A percentile compares a stretch with the other conserved stretches of the same genome.
Evolutionary conservation across 1,284 basidiomycete species (phyloP).

Genomic region (Ustilago bromivora): DNA sequence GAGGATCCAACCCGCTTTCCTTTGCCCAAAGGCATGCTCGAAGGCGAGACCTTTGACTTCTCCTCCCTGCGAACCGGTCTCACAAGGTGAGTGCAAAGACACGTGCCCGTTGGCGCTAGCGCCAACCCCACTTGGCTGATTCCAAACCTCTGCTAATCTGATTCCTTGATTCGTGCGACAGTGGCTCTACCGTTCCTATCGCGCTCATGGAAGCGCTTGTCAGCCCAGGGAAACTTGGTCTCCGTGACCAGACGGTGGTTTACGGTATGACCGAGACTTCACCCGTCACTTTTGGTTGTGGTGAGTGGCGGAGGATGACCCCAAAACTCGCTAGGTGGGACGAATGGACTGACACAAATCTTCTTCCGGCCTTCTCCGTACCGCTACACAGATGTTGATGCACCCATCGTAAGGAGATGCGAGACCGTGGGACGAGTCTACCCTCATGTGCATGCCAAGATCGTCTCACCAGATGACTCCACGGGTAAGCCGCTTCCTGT

Average conservation of each 20-base stretch:
- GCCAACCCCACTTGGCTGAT: not conserved
- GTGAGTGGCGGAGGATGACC: slow-evolving; percentile 23
- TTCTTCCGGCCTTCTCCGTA: not conserved
- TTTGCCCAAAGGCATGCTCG: slow-evolving; percentile 32
- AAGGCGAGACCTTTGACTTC: slow-evolving; percentile 50
- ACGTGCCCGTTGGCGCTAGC: not conserved
- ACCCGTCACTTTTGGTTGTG: slow-evolving; percentile 81
- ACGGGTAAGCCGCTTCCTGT: slow-evolving; percentile 61
- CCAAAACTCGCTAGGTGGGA: not conserved
- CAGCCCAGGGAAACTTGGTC: slow-evolving; percentile 71
- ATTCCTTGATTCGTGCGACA: slow-evolving; percentile 56
- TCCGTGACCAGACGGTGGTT: slow-evolving; percentile 78
- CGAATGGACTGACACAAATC: not conserved
- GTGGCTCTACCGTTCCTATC: slow-evolving; percentile 82
- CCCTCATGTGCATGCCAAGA: slow-evolving; percentile 82
- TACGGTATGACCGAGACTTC: slow-evolving; percentile 71
- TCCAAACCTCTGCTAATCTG: not conserved
- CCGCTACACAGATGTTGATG: slow-evolving; percentile 66
- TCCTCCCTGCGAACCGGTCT: slow-evolving; percentile 77
- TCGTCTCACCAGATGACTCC: slow-evolving; percentile 75
- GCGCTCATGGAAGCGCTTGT: slow-evolving; percentile 76
- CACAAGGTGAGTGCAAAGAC: slow-evolving; percentile 70
- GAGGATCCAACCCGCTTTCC: slow-evolving; percentile 22
- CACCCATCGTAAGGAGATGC: slow-evolving; percentile 79
- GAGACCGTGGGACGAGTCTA: slow-evolving; percentile 83